Evolutionary conservation across 2,329 filamentous ascomycete species (phyloP), one percentile per base, ranked within the genome.

Genomic region (Tolypocladium paradoxum): DNA sequence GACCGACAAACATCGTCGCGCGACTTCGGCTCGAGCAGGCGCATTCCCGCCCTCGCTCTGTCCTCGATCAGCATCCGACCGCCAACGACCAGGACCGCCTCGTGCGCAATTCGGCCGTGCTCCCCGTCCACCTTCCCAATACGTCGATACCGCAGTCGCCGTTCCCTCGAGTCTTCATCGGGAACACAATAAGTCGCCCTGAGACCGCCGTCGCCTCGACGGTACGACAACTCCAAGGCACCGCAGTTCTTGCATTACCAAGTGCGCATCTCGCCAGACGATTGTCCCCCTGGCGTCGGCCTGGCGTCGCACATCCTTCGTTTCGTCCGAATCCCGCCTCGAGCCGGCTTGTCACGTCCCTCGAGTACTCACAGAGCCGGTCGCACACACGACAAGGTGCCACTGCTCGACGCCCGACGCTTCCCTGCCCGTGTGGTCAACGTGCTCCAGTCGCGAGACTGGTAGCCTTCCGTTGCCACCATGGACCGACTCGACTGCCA

Each of bases 371-470:
- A 4, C 22, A 29, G 31, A 34, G 38, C 22, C 40, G 29, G 37
- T 51, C 51, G 51, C 51, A 47, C 40, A 36, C 43, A 47, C 35
- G 24, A 53, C 45, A 18, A 22, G 47, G 38, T 47, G 14, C 36
- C 37, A 8, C 34, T 36, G 27, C 22, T 34, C 46, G 16, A 22
- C 53, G 53, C 53, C 54, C 48, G 46, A 50, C 50, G 46, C 34
- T 52, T 36, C 53, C 57, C 50, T 62, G 65, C 62, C 63, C 57
- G 61, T 62, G 73, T 71, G 76, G 76, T 70, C 71, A 72, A 76
- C 76, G 76, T 73, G 76, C 73, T 77, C 76, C 78, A 73, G 78
- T 81, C 78, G 73, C 66, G 69, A 76, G 79, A 78, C 78, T 81
- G 77, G 78, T 74, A 77, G 77, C 76, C 74, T 71, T 68, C 71